Conservation (phyloP, 805 yeast genomes). For the Wickerhamiella musiphila region DNA sequence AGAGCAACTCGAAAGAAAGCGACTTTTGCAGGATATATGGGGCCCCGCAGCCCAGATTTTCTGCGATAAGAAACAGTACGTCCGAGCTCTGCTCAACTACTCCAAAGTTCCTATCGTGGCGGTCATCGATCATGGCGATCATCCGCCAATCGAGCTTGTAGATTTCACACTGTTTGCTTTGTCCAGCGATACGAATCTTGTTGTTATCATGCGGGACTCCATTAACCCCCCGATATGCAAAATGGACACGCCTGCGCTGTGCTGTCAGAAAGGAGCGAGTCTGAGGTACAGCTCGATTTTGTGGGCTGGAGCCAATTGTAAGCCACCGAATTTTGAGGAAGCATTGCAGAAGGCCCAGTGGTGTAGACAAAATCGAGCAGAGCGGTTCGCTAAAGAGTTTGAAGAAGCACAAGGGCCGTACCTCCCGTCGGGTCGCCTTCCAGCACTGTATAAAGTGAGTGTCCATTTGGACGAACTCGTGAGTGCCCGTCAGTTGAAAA, state of each 20-base stretch:
- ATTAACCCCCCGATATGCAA: not conserved
- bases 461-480: constrained; percentile 3
- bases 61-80: not conserved
- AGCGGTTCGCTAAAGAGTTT: not conserved
- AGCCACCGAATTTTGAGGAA: not conserved
- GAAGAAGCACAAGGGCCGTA: not conserved
- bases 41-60: not conserved
- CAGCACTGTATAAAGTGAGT: not conserved
- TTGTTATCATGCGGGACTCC: not conserved
- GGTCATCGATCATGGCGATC: not conserved
- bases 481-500: constrained; percentile 1
- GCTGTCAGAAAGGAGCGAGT: constrained; percentile 1
- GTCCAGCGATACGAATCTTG: not conserved
- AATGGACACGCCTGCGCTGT: not conserved
- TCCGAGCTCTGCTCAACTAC: not conserved
- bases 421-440: not conserved
- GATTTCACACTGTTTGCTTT: constrained; percentile 1
- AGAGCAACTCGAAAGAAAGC: not conserved
- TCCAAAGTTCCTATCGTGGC: not conserved
- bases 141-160: not conserved
- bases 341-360: not conserved
- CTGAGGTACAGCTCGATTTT: not conserved
- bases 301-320: not conserved
- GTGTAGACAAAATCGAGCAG: not conserved
- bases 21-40: not conserved